phyloP scores from a whole-genome alignment of 1,139 yeast genomes.

The Debaryomycetaceae sp. region DNA sequence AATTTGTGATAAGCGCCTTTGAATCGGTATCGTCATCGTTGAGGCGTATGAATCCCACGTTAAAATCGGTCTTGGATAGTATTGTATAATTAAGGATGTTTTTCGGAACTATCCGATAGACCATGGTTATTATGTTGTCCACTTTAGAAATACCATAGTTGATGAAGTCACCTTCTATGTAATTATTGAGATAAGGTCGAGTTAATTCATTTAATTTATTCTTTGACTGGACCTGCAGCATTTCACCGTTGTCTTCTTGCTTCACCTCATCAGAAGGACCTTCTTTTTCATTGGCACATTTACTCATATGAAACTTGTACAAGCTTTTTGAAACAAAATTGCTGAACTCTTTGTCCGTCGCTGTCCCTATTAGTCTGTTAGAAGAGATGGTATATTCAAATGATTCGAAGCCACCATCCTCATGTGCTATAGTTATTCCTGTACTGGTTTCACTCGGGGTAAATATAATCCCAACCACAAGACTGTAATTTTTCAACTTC shows the following conservation, averaged over 20 bases:
- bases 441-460: background rate
- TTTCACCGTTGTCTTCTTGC: conserved; percentile 1
- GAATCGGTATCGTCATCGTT: background rate
- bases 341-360: conserved; percentile 10
- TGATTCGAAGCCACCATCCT: conserved; percentile 27
- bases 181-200: conserved; percentile 18
- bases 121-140: conserved; percentile 22
- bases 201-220: conserved; percentile 4
- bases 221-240: background rate
- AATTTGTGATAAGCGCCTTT: background rate
- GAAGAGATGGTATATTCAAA: conserved; percentile 8
- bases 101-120: conserved; percentile 26
- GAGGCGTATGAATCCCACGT: conserved; percentile 19
- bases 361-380: conserved; percentile 8
- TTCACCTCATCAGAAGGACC: conserved; percentile 7
- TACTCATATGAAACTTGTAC: conserved; percentile 25
- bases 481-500: conserved; percentile 1
- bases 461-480: conserved; percentile 6
- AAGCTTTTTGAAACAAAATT: conserved; percentile 19
- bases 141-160: conserved; percentile 21
- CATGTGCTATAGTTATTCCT: conserved; percentile 18
- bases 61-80: conserved; percentile 22
- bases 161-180: conserved; percentile 26
- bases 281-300: conserved; percentile 18
- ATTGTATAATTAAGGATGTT: conserved; percentile 29